phyloP scores from a whole-genome alignment of 257 asterid species.

The Lithospermum erythrorhizon region DNA sequence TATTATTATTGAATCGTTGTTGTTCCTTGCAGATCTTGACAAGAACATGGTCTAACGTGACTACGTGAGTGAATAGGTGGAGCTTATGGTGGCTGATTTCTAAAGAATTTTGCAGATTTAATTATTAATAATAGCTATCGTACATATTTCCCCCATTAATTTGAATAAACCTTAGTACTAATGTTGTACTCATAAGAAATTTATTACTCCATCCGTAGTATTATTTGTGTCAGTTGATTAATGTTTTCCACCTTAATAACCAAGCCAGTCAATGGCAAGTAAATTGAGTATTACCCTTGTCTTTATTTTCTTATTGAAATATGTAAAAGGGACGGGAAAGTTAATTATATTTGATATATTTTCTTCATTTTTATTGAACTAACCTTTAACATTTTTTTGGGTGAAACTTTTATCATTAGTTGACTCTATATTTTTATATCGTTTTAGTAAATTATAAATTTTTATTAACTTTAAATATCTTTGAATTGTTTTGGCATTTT shows the following conservation, averaged over 20 bases:
- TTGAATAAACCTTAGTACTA: neutral
- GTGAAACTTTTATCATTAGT: no score
- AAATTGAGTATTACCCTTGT: neutral
- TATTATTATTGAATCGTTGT: neutral
- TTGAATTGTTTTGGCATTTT: no score
- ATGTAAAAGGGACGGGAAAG: no score
- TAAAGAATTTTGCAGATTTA: neutral
- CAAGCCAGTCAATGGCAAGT: neutral
- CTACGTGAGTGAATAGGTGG: conserved; percentile 3
- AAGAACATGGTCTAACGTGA: conserved; percentile 6
- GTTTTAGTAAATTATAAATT: no score
- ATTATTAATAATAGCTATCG: no score
- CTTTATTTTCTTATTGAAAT: neutral
- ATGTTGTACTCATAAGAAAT: neutral
- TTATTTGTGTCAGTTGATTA: neutral
- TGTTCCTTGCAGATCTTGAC: conserved; percentile 1
- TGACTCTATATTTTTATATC: no score
- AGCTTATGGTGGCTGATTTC: neutral
- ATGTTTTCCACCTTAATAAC: neutral
- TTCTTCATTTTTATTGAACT: no score
- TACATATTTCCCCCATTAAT: neutral
- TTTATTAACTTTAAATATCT: no score
- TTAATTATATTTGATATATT: no score
- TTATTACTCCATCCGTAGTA: no score
- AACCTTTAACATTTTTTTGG: no score